Evolutionary conservation across 805 yeast genomes (phyloP), one percentile per base, ranked within the genome.

Genomic region (Candida sphagnicola): DNA sequence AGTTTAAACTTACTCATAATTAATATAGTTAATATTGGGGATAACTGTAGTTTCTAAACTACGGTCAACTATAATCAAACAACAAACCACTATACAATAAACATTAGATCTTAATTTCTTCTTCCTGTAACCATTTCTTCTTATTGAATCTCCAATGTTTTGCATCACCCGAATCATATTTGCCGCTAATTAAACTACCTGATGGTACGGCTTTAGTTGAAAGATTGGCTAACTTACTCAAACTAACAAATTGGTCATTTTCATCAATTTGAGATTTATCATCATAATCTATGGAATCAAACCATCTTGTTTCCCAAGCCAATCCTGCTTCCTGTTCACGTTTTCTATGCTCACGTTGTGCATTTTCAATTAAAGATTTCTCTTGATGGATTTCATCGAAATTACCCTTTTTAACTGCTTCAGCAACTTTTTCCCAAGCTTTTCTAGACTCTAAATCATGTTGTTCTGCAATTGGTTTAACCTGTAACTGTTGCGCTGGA

Each of bases 401-500:
- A 59, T 89, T 83, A 32, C 91, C 85, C 16, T 65, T 61, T 41
- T 73, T 77, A 51, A 89, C 84, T 12, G 98, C 98, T 8, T 74
- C 86, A 0, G 97, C 95, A 18, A 93, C 98, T 47, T 80, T 76
- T 37, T 58, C 52, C 99, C 99, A 91, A 11, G 97, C 97, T 51
- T 70, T 78, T 66, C 96, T 82, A 41, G 87, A 74, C 65, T 91
- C 99, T 50, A 90, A 71, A 25, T 67, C 76, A 60, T 83, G 74
- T 67, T 93, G 98, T 47, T 85, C 71, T 49, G 78, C 88, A 38
- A 86, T 68, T 35, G 95, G 95, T 61, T 87, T 89, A 34, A 91
- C 96, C 13, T 48, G 48, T 39, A 90, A 67, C 32, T 72, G 77
- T 45, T 78, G 80, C 4, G 82, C 74, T 24, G 62, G 59, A 24